Percentiles rank a stretch among this genome's conserved stretches.
Evolutionary conservation across 1,139 yeast species (phyloP).

Genomic region (Spathaspora sp.): DNA sequence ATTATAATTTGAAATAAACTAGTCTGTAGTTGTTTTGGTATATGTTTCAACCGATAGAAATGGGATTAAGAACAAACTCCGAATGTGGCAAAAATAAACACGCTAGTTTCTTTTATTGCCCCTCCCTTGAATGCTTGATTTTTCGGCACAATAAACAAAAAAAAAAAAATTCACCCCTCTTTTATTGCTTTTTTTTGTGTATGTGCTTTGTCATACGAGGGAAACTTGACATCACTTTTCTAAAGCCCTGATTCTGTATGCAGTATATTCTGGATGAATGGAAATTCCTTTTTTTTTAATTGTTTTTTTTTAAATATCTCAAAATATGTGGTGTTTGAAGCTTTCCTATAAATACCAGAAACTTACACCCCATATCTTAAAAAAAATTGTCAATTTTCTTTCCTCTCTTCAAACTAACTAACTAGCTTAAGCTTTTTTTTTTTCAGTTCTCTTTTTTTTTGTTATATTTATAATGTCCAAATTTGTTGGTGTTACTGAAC

Average conservation of each 20-base stretch:
- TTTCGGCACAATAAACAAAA: background rate
- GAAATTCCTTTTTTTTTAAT: background rate
- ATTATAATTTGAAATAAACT: too few species aligned
- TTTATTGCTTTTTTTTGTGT: background rate
- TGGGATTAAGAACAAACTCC: too few species aligned
- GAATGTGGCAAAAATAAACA: too few species aligned
- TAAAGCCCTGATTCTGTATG: background rate
- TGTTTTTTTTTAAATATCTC: background rate
- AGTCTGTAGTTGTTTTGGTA: too few species aligned
- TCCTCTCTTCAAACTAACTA: background rate
- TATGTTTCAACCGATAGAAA: too few species aligned
- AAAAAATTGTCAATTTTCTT: background rate
- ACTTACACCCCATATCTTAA: background rate
- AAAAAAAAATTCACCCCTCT: background rate
- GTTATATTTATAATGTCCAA: conserved; percentile 29
- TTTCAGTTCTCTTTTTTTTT: background rate
- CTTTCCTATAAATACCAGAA: background rate
- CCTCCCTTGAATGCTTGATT: background rate
- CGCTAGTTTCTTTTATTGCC: background rate
- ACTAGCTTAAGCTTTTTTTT: background rate
- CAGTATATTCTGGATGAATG: background rate
- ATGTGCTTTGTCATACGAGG: background rate
- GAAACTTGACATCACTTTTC: background rate
- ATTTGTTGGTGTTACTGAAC: conserved; percentile 50
- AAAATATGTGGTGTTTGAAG: background rate